A percentile compares a stretch with the other conserved stretches of the same genome.
Evolutionary conservation across 352 stramenopile species (phyloP).

Genomic region (Pythium monospermum): DNA sequence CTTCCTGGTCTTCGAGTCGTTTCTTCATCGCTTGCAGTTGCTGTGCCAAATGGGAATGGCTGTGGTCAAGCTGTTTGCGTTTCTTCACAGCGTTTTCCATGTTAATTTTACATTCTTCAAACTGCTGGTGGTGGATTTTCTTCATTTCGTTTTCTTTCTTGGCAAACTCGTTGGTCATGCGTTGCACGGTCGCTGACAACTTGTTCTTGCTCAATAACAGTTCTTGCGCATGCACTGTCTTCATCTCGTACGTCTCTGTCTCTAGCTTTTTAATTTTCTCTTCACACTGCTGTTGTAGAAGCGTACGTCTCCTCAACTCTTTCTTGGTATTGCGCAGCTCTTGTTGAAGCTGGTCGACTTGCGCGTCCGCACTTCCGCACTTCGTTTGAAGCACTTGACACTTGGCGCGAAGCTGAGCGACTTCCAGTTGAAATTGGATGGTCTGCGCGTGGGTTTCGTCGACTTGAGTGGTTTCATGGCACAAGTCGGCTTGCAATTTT

Average conservation of each 20-base stretch:
- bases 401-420: constrained; percentile 39
- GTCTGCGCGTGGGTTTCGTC: constrained; percentile 43
- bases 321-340: constrained; percentile 31
- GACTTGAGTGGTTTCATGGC: constrained; percentile 38
- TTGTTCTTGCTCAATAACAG: constrained; percentile 30
- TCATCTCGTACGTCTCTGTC: constrained; percentile 23
- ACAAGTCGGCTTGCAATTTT: constrained; percentile 37
- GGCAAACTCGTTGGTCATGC: constrained; percentile 26
- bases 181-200: constrained; percentile 23
- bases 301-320: constrained; percentile 26
- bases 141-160: constrained; percentile 23
- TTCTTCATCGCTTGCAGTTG: constrained; percentile 13
- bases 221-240: constrained; percentile 22
- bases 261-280: constrained; percentile 35
- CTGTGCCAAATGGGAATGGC: constrained; percentile 19
- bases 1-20: constrained; percentile 17
- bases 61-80: constrained; percentile 18
- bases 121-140: constrained; percentile 19
- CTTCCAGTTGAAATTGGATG: constrained; percentile 32
- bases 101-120: constrained; percentile 24
- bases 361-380: constrained; percentile 21
- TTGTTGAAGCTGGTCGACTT: constrained; percentile 26
- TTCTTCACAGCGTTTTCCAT: constrained; percentile 25
- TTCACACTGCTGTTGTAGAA: constrained; percentile 21
- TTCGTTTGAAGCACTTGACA: constrained; percentile 42